These are phyloP conservation scores for Triangularia verruculosa DNA, from an alignment of 2,329 filamentous ascomycete species.

Conservation along the genomic window DNA sequence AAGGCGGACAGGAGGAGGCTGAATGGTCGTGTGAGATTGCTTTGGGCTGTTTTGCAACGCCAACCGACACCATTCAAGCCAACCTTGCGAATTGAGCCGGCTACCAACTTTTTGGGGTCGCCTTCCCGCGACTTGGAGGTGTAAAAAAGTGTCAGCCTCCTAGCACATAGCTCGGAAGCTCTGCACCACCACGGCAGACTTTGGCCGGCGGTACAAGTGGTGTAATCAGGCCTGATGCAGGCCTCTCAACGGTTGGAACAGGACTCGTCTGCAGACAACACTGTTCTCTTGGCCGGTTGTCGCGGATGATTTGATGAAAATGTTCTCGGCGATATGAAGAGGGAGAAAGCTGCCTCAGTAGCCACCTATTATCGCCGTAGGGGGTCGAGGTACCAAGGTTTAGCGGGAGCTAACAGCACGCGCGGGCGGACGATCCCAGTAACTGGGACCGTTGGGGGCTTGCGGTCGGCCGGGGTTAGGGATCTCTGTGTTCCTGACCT, in stretches of 20 bases:
- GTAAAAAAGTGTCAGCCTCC: slow-evolving; percentile 10
- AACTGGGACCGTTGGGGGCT: neutral
- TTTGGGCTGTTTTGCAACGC: slow-evolving; percentile 12
- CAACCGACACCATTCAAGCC: slow-evolving; percentile 12
- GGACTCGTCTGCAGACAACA: neutral
- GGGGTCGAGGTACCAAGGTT: slow-evolving; percentile 9
- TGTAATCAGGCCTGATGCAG: neutral
- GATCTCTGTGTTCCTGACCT: neutral
- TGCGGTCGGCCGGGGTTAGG: neutral
- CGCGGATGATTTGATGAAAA: slow-evolving; percentile 10
- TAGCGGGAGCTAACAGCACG: slow-evolving; percentile 13
- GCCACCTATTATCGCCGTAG: slow-evolving; percentile 5
- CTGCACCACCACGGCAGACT: neutral
- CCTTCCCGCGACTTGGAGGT: slow-evolving; percentile 5
- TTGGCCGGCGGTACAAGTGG: neutral
- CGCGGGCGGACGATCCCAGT: slow-evolving; percentile 8
- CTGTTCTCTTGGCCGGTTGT: neutral
- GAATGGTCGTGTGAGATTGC: slow-evolving; percentile 8
- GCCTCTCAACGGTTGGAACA: neutral
- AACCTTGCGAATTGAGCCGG: slow-evolving; percentile 10
- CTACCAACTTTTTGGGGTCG: slow-evolving; percentile 13
- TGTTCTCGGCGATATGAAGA: neutral
- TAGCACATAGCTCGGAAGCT: slow-evolving; percentile 3
- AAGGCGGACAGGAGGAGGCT: neutral
- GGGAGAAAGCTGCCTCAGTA: slow-evolving; percentile 18